Conservation (phyloP, 2,329 filamentous ascomycete species). For the Nigrograna mackinnonii region DNA sequence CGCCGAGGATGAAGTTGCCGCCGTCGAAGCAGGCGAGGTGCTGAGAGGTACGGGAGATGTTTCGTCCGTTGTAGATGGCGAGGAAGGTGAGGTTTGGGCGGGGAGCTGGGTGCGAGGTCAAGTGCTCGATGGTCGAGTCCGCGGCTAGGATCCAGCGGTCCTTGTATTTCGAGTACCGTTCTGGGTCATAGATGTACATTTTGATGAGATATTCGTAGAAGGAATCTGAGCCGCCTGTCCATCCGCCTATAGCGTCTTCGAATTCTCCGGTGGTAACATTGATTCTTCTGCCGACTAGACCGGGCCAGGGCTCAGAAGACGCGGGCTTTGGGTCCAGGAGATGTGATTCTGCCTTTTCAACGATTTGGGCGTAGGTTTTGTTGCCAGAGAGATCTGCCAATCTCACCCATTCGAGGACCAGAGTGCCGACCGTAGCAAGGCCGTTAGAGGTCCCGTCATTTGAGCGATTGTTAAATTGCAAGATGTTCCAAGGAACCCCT, state of each 20-base stretch:
- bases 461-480: constrained; percentile 62
- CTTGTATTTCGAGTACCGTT: constrained; percentile 65
- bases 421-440: constrained; percentile 74
- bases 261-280: constrained; percentile 69
- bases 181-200: constrained; percentile 80
- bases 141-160: constrained; percentile 76
- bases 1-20: constrained; percentile 83
- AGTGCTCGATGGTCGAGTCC: constrained; percentile 73
- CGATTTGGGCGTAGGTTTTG: constrained; percentile 65
- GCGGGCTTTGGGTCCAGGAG: constrained; percentile 69
- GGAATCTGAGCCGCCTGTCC: constrained; percentile 76
- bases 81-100: constrained; percentile 75
- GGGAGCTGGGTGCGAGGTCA: constrained; percentile 68
- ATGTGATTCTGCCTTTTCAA: constrained; percentile 69
- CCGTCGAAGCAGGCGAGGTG: constrained; percentile 79
- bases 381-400: constrained; percentile 76
- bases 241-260: constrained; percentile 69
- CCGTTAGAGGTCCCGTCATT: constrained; percentile 63
- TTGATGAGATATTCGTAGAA: constrained; percentile 93
- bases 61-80: constrained; percentile 57
- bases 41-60: constrained; percentile 42
- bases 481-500: constrained; percentile 72
- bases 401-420: constrained; percentile 83
- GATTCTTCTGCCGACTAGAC: constrained; percentile 72
- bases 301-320: constrained; percentile 72